Conservation (phyloP, 2,329 filamentous ascomycete genomes). For the Nigrospora oryzae region DNA sequence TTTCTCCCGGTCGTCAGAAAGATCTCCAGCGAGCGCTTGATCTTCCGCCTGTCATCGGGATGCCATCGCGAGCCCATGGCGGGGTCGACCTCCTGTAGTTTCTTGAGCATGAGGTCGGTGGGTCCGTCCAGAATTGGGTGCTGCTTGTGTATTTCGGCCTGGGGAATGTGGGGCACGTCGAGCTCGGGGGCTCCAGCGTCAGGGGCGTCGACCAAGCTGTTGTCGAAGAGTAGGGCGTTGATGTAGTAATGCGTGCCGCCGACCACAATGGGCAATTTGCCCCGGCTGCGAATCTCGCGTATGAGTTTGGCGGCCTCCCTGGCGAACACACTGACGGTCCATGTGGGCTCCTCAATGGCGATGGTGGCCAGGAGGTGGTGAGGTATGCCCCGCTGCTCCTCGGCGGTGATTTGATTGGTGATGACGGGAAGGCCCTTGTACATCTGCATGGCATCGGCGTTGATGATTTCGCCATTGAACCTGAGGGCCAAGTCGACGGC, state of each 20-base stretch:
- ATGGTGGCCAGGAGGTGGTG: constrained; percentile 85
- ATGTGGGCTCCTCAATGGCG: constrained; percentile 66
- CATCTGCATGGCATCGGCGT: constrained; percentile 97
- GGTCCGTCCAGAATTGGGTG: constrained; percentile 66
- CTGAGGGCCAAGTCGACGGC: constrained; percentile 78
- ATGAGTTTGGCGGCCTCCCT: constrained; percentile 61
- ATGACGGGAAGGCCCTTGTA: constrained; percentile 88
- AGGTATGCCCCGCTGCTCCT: constrained; percentile 70
- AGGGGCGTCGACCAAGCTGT: constrained; percentile 46
- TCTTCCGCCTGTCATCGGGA: constrained; percentile 85
- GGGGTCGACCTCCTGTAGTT: constrained; percentile 75
- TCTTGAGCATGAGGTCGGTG: constrained; percentile 63
- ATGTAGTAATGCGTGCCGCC: constrained; percentile 96
- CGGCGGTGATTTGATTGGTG: constrained; percentile 78
- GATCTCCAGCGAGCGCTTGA: constrained; percentile 82
- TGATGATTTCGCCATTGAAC: constrained; percentile 91
- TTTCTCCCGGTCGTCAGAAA: constrained; percentile 72
- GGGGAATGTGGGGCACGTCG: constrained; percentile 11
- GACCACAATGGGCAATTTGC: constrained; percentile 80
- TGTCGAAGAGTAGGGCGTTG: constrained; percentile 76
- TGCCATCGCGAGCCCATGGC: constrained; percentile 89
- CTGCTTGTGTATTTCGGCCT: constrained; percentile 29
- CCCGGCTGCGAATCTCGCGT: constrained; percentile 66
- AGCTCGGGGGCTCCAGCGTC: constrained; percentile 24
- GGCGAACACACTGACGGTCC: constrained; percentile 75